Base-by-base conservation (phyloP, 2,329 filamentous ascomycete genomes). In the Calonectria leucothoes region DNA sequence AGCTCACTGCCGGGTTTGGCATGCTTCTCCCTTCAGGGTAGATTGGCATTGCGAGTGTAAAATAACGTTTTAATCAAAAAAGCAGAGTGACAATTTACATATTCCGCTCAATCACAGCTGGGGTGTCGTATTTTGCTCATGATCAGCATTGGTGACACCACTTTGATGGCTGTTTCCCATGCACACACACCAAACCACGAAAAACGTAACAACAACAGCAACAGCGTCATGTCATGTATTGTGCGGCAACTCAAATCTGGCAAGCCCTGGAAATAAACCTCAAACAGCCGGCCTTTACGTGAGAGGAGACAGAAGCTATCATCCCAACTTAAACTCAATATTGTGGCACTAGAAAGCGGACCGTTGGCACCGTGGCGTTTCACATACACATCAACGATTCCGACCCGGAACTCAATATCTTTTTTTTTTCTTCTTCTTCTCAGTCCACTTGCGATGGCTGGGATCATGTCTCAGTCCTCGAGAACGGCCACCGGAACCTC, bases 401-500 rank as follows among this genome's bases (percentile, higher is more conserved):
- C 6, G 33, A 39, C 8, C 12, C n/a, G 11, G 33, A 59, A 37
- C 31, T 15, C 55, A 59, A 35, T n/a, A n/a, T n/a, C n/a, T n/a
- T n/a, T n/a, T n/a, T n/a, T n/a, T n/a, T n/a, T n/a, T n/a, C n/a
- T n/a, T n/a, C n/a, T n/a, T n/a, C n/a, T n/a, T n/a, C n/a, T n/a
- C n/a, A n/a, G n/a, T n/a, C n/a, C n/a, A n/a, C n/a, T n/a, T n/a
- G n/a, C n/a, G n/a, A n/a, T n/a, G n/a, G n/a, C n/a, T n/a, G n/a
- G n/a, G n/a, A 29, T 27, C 23, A 49, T 17, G 20, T 23, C 33
- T 51, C 20, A 15, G 12, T 29, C 48, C n/a, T 35, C 67, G 15
- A 65, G 25, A 33, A 70, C 45, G 27, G 27, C 27, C 31, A 51
- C 14, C 10, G 69, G 69, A 8, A 67, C 69, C 27, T 71, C 51